Percentiles rank a stretch among this genome's conserved stretches.
Evolutionary conservation across 768 basidiomycete species (phyloP).

Genomic region (Psilocybe sp.): DNA sequence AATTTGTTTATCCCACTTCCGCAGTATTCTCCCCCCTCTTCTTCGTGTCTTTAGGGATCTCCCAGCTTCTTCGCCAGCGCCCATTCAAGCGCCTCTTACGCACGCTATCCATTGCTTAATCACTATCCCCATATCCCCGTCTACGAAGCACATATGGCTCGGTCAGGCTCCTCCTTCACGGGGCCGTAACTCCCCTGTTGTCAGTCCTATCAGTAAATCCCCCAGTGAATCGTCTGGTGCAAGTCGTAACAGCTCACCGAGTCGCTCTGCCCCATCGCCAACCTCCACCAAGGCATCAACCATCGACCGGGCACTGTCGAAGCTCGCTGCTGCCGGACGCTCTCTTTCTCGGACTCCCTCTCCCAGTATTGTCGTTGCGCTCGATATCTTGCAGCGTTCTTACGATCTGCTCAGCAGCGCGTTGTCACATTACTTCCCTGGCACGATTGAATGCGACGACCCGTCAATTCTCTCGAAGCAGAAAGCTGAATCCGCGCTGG

Average conservation of each 20-base stretch:
- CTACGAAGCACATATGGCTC: slow-evolving; percentile 63
- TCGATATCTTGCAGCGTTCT: slow-evolving; percentile 60
- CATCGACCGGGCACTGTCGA: slow-evolving; percentile 58
- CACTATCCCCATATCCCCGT: slow-evolving; percentile 63
- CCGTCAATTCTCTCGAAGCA: slow-evolving; percentile 49
- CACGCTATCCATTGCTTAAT: slow-evolving; percentile 84
- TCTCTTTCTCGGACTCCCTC: slow-evolving; percentile 49
- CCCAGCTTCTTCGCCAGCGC: slow-evolving; percentile 57
- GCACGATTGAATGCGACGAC: slow-evolving; percentile 61
- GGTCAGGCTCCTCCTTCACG: slow-evolving; percentile 32
- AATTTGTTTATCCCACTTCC: not conserved
- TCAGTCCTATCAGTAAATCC: slow-evolving; percentile 35
- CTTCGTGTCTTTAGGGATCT: slow-evolving; percentile 69
- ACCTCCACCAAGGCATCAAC: slow-evolving; percentile 39
- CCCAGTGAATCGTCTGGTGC: slow-evolving; percentile 27
- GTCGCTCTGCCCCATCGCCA: slow-evolving; percentile 23
- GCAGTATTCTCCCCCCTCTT: slow-evolving; percentile 68
- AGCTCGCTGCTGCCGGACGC: slow-evolving; percentile 49
- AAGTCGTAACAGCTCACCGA: slow-evolving; percentile 40
- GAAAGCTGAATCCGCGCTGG: slow-evolving; percentile 41
- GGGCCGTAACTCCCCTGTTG: slow-evolving; percentile 29
- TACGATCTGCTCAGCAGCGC: slow-evolving; percentile 66
- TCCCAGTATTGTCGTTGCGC: slow-evolving; percentile 26
- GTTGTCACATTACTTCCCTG: slow-evolving; percentile 64
- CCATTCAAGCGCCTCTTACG: slow-evolving; percentile 71